Conservation (phyloP, 139 green algal species). For the Chlamydomonas incerta region DNA sequence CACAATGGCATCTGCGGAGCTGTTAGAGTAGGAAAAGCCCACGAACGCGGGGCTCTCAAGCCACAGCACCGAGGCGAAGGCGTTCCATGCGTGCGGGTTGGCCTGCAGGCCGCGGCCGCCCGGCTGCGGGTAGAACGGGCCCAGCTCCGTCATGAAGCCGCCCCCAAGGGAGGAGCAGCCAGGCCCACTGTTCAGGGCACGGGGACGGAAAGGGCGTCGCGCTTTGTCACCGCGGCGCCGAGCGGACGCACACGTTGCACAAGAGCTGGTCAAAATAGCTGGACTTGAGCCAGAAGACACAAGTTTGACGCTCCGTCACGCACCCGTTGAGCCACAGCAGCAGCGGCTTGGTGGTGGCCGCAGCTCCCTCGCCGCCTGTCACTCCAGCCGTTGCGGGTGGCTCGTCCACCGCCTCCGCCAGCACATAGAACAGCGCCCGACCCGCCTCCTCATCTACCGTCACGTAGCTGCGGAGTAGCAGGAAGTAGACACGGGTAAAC, state of each 20-base stretch:
- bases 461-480: constrained; percentile 71
- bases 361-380: neutral
- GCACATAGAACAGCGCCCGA: constrained; percentile 79
- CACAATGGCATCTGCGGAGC: constrained; percentile 66
- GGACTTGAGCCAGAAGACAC: too few relatives aligned
- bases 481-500: too few relatives aligned
- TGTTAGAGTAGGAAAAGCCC: constrained; percentile 87
- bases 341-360: constrained; percentile 53
- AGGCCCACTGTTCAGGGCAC: constrained; percentile 68
- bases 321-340: constrained; percentile 88
- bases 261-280: too few relatives aligned
- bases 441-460: constrained; percentile 81
- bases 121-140: constrained; percentile 78
- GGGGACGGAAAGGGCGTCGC: neutral
- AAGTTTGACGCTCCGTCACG: too few relatives aligned
- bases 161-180: constrained; percentile 87
- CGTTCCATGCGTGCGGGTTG: constrained; percentile 85
- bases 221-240: too few relatives aligned
- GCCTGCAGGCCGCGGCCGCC: constrained; percentile 52
- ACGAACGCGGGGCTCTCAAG: constrained; percentile 89
- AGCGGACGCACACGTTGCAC: too few relatives aligned
- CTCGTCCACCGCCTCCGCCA: constrained; percentile 59
- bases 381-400: neutral
- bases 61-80: constrained; percentile 80
- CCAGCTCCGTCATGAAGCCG: constrained; percentile 88